Evolutionary conservation across 2,329 filamentous ascomycete species (phyloP).

Genomic region (Xylaria sp.): DNA sequence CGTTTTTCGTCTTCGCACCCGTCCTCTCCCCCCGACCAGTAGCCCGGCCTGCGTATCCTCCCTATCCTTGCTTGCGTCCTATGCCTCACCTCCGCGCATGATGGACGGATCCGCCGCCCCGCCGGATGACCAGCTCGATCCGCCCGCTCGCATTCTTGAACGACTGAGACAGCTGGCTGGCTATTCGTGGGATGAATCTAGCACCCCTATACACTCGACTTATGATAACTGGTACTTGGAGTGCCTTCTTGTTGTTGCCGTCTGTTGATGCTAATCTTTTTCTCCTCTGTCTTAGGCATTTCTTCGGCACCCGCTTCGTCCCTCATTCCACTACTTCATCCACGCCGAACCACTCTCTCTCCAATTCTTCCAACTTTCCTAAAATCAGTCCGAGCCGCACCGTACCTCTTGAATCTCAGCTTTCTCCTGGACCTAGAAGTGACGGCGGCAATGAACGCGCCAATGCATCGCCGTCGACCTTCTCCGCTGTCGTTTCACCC

Average conservation of each 20-base stretch:
- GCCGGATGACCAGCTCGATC: slow-evolving; percentile 63
- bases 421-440: slow-evolving; percentile 45
- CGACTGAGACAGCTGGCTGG: slow-evolving; percentile 74
- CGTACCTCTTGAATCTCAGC: slow-evolving; percentile 50
- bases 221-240: slow-evolving; percentile 82
- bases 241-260: not conserved
- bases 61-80: slow-evolving; percentile 9
- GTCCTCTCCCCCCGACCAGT: slow-evolving; percentile 4
- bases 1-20: not conserved
- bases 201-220: slow-evolving; percentile 64
- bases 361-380: slow-evolving; percentile 51
- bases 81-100: slow-evolving; percentile 34
- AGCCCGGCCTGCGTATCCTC: slow-evolving; percentile 11
- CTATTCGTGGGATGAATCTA: slow-evolving; percentile 76
- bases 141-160: slow-evolving; percentile 73
- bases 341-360: slow-evolving; percentile 51
- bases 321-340: slow-evolving; percentile 56
- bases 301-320: slow-evolving; percentile 67
- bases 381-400: slow-evolving; percentile 52
- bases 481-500: slow-evolving; percentile 43
- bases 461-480: slow-evolving; percentile 43
- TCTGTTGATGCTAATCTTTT: not conserved
- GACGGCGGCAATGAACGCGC: slow-evolving; percentile 49
- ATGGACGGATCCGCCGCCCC: slow-evolving; percentile 59
- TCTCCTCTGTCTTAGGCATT: slow-evolving; percentile 57